Percentiles rank a stretch among this genome's conserved stretches.
phyloP scores from a whole-genome alignment of 768 basidiomycete genomes.

The Mycena polygramma region DNA sequence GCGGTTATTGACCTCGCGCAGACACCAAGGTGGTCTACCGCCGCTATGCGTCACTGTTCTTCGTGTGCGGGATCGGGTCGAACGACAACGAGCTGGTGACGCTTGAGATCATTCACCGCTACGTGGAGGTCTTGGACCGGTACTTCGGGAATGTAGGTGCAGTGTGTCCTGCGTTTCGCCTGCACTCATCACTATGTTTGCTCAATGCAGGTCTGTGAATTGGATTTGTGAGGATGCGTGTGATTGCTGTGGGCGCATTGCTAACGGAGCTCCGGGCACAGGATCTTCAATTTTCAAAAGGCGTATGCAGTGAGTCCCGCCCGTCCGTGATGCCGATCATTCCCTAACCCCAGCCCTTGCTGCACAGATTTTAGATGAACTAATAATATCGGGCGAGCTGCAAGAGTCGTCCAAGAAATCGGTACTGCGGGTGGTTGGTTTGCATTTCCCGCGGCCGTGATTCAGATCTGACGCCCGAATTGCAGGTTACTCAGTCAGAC shows the following conservation, averaged over 20 bases:
- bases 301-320: slow-evolving; percentile 73
- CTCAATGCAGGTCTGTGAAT: slow-evolving; percentile 70
- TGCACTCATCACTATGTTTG: neutral
- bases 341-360: neutral
- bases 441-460: slow-evolving; percentile 3
- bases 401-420: slow-evolving; percentile 89
- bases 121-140: slow-evolving; percentile 82
- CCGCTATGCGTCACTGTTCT: slow-evolving; percentile 88
- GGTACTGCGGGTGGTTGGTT: slow-evolving; percentile 68
- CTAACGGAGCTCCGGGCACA: slow-evolving; percentile 42
- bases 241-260: slow-evolving; percentile 17
- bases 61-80: slow-evolving; percentile 80
- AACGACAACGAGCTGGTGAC: slow-evolving; percentile 87
- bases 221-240: slow-evolving; percentile 71
- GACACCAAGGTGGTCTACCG: slow-evolving; percentile 81
- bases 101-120: slow-evolving; percentile 87
- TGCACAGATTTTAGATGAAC: slow-evolving; percentile 77
- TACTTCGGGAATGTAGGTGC: slow-evolving; percentile 78
- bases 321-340: neutral
- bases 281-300: slow-evolving; percentile 93
- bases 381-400: slow-evolving; percentile 87
- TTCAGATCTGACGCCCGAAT: slow-evolving; percentile 10
- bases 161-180: slow-evolving; percentile 35
- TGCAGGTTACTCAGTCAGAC: slow-evolving; percentile 88
- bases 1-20: slow-evolving; percentile 8